phyloP scores from a whole-genome alignment of 1,284 basidiomycete species.

The Cutaneotrichosporon sp. region DNA sequence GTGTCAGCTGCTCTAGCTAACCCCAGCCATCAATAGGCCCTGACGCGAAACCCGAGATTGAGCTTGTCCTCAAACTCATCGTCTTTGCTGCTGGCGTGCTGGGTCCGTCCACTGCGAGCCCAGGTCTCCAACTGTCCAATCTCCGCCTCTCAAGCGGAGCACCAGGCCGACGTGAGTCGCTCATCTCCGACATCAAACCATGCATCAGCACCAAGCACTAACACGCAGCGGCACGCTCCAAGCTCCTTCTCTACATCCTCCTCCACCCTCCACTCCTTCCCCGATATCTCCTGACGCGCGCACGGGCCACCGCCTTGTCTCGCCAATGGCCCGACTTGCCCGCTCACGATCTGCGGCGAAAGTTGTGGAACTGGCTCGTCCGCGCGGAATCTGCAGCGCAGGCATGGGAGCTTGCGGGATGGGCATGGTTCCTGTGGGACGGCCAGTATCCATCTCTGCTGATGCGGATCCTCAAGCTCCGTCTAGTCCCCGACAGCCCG shows the following conservation, averaged over 20 bases:
- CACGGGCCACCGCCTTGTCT: slow-evolving; percentile 71
- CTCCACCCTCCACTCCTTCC: slow-evolving; percentile 63
- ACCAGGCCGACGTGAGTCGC: slow-evolving; percentile 8
- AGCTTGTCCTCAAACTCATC: slow-evolving; percentile 66
- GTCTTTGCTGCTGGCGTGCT: slow-evolving; percentile 85
- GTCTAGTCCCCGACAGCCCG: slow-evolving; percentile 67
- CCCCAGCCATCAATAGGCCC: slow-evolving; percentile 59
- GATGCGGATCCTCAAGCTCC: slow-evolving; percentile 75
- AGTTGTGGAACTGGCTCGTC: slow-evolving; percentile 68
- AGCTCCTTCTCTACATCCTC: slow-evolving; percentile 63
- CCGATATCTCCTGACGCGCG: slow-evolving; percentile 70
- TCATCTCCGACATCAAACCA: neutral
- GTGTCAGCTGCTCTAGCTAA: neutral
- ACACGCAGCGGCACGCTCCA: slow-evolving; percentile 46
- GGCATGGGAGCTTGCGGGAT: slow-evolving; percentile 64
- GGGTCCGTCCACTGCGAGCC: slow-evolving; percentile 69
- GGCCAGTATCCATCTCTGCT: slow-evolving; percentile 82
- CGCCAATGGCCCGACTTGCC: slow-evolving; percentile 86
- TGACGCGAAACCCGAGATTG: slow-evolving; percentile 74
- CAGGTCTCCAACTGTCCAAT: slow-evolving; percentile 87
- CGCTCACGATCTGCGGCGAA: slow-evolving; percentile 65
- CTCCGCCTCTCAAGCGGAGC: slow-evolving; percentile 50
- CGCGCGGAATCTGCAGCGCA: slow-evolving; percentile 62
- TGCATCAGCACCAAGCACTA: neutral
- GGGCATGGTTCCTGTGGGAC: slow-evolving; percentile 77